These are phyloP conservation scores for Schizosaccharomyces cryophilus DNA, from an alignment of 805 yeast genomes.

Conservation along the genomic window DNA sequence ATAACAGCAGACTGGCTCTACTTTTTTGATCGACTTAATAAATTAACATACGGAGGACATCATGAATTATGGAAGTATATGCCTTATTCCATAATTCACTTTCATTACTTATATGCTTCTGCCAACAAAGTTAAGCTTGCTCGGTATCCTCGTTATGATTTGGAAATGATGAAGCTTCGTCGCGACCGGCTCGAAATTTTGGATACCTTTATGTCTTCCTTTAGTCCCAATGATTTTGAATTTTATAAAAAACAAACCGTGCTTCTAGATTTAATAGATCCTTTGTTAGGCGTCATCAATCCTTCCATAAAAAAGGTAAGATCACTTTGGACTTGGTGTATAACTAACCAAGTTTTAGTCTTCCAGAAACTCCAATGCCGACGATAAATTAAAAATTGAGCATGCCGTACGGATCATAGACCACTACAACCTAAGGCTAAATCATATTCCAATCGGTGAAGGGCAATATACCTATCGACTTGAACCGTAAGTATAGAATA, in stretches of 20 bases:
- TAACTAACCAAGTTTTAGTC: conserved; percentile 2
- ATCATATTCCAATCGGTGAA: conserved; percentile 12
- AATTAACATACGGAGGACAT: conserved; percentile 19
- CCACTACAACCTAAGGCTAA: conserved; percentile 9
- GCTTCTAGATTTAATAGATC: conserved; percentile 10
- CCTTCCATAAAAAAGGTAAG: conserved; percentile 7
- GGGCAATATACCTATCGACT: conserved; percentile 12
- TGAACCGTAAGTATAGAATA: conserved; percentile 16
- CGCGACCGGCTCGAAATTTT: conserved; percentile 14
- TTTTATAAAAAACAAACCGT: conserved; percentile 12
- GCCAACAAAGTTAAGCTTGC: conserved; percentile 11
- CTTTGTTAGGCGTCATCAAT: conserved; percentile 9
- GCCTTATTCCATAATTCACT: conserved; percentile 32
- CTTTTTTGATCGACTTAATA: conserved; percentile 36
- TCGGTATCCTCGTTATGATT: conserved; percentile 5
- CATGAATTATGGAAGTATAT: conserved; percentile 30
- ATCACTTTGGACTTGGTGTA: conserved; percentile 1
- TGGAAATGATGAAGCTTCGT: conserved; percentile 11
- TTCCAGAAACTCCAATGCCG: conserved; percentile 6
- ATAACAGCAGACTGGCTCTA: conserved; percentile 50
- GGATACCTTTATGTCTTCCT: conserved; percentile 6
- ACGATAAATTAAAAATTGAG: background rate
- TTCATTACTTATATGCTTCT: conserved; percentile 41
- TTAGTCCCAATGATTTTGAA: conserved; percentile 6
- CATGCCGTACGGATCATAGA: conserved; percentile 6